Percentiles rank a stretch among this genome's conserved stretches.
These are phyloP conservation scores for Miscanthus lutarioriparius DNA, from an alignment of 176 grass and related monocot genomes.

Conservation along the genomic window DNA sequence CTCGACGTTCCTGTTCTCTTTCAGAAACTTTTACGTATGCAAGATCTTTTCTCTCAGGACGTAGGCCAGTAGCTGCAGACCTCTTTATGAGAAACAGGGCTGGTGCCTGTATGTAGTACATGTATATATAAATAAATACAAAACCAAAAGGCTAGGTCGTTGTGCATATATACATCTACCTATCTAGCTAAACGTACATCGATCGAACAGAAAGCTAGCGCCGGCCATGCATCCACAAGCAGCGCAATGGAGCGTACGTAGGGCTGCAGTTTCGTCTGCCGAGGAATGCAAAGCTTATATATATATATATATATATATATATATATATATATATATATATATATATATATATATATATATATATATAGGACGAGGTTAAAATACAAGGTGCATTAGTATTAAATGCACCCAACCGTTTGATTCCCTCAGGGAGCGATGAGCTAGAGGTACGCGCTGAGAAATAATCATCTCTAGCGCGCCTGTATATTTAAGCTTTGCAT, in stretches of 20 bases:
- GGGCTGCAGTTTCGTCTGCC: conserved; percentile 21
- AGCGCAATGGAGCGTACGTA: neutral
- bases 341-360: no score
- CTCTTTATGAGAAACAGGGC: conserved; percentile 8
- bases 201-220: neutral
- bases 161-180: neutral
- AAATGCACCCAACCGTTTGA: no score
- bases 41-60: conserved; percentile 8
- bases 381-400: no score
- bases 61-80: conserved; percentile 1
- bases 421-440: no score
- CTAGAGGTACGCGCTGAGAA: no score
- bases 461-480: no score
- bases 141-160: neutral
- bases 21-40: conserved; percentile 29
- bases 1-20: conserved; percentile 5
- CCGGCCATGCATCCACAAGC: neutral
- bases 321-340: no score
- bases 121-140: neutral
- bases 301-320: no score
- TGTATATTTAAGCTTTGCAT: no score
- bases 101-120: neutral
- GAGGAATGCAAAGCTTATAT: conserved; percentile 22
- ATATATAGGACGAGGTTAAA: no score
- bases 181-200: neutral